Evolutionary conservation across 495 filamentous ascomycete species (phyloP).

Genomic region (Xylaria bambusicola): DNA sequence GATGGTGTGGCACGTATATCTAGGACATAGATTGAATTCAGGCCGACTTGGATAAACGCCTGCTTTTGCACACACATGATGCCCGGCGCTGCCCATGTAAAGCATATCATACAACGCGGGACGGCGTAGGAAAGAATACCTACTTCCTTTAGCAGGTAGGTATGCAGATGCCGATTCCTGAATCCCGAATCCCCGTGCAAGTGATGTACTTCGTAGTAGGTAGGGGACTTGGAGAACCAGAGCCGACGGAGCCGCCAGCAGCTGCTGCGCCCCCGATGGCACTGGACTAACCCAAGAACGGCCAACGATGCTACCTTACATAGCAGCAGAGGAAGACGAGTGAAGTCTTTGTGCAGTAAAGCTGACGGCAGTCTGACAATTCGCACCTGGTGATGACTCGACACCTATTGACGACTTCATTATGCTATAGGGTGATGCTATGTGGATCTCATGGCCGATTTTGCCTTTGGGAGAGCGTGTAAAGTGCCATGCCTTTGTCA

Average conservation of each 20-base stretch:
- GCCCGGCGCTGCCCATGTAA: conserved; percentile 17
- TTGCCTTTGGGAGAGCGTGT: no score
- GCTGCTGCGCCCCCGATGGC: background rate
- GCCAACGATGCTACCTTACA: background rate
- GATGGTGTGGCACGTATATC: no score
- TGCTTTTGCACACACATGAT: no score
- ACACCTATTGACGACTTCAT: background rate
- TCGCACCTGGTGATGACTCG: background rate
- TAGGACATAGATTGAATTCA: no score
- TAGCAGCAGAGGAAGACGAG: background rate
- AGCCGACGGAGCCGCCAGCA: background rate
- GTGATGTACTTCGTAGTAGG: background rate
- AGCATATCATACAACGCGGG: no score
- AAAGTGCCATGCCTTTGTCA: no score
- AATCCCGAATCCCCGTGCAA: background rate
- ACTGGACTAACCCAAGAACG: background rate
- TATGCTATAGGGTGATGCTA: background rate
- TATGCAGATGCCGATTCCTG: conserved; percentile 1
- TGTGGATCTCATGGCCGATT: background rate
- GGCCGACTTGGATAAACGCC: no score
- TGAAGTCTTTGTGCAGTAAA: background rate
- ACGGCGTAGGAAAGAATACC: no score
- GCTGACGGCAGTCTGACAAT: background rate
- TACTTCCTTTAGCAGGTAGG: background rate
- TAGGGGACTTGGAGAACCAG: conserved; percentile 3